These are phyloP conservation scores for Juncus inflexus DNA, from an alignment of 176 grass and related monocot species.

Conservation along the genomic window DNA sequence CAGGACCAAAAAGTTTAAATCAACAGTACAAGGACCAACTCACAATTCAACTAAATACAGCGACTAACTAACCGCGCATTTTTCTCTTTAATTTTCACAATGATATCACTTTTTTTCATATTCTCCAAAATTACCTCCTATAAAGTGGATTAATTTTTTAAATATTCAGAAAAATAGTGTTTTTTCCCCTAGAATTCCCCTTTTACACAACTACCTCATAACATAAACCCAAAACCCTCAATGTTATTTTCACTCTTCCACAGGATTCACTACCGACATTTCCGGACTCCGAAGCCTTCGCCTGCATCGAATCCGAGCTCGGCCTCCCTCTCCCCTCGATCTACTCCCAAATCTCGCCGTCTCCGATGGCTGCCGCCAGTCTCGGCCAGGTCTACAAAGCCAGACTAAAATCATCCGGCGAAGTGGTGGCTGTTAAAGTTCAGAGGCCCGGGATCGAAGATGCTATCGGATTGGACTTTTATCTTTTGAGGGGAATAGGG, in stretches of 20 bases:
- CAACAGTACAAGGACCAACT: too few relatives aligned
- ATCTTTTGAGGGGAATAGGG: conserved; percentile 70
- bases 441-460: conserved; percentile 91
- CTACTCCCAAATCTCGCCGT: conserved; percentile 69
- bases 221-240: too few relatives aligned
- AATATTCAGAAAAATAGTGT: too few relatives aligned
- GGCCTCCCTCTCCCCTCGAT: conserved; percentile 68
- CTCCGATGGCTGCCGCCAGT: conserved; percentile 90
- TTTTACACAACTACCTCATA: too few relatives aligned
- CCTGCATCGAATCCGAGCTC: conserved; percentile 82
- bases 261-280: conserved; percentile 97
- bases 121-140: too few relatives aligned
- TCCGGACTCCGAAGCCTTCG: conserved; percentile 85
- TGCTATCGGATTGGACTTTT: conserved; percentile 85
- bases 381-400: conserved; percentile 97
- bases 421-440: conserved; percentile 84
- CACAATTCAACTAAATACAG: too few relatives aligned
- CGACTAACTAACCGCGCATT: too few relatives aligned
- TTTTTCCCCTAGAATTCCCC: too few relatives aligned
- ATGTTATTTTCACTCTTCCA: conserved; percentile 18
- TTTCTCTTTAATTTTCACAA: too few relatives aligned
- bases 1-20: too few relatives aligned
- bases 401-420: conserved; percentile 57
- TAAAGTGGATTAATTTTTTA: too few relatives aligned
- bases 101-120: too few relatives aligned